A percentile compares a stretch with the other conserved stretches of the same genome.
These are phyloP conservation scores for Myotisia sp. DNA, from an alignment of 2,329 filamentous ascomycete species.

Conservation along the genomic window DNA sequence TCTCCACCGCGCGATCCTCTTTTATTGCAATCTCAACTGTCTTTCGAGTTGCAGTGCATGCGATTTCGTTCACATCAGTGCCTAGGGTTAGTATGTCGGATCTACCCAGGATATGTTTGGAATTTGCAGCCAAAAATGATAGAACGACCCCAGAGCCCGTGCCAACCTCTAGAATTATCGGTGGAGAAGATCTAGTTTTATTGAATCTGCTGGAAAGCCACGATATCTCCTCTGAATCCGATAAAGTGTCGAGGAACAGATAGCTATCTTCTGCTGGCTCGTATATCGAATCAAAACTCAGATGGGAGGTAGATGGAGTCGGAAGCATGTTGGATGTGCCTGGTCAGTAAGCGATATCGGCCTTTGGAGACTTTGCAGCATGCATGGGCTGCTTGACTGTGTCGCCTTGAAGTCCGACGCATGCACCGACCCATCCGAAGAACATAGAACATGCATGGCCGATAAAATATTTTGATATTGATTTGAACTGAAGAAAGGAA, in stretches of 20 bases:
- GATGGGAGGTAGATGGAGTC: slow-evolving; percentile 84
- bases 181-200: slow-evolving; percentile 17
- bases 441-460: too few species aligned
- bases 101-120: slow-evolving; percentile 57
- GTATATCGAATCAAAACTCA: slow-evolving; percentile 77
- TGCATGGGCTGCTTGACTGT: too few species aligned
- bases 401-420: too few species aligned
- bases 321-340: slow-evolving; percentile 75
- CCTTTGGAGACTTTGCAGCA: too few species aligned
- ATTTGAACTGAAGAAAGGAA: too few species aligned
- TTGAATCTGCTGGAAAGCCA: slow-evolving; percentile 56
- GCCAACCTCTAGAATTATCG: slow-evolving; percentile 71
- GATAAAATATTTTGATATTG: too few species aligned
- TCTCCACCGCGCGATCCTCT: slow-evolving; percentile 14
- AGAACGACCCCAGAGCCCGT: slow-evolving; percentile 90
- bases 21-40: slow-evolving; percentile 47
- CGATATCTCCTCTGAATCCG: slow-evolving; percentile 49
- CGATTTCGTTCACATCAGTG: slow-evolving; percentile 72
- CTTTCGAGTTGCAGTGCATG: slow-evolving; percentile 58
- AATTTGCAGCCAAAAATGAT: slow-evolving; percentile 69
- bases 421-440: too few species aligned
- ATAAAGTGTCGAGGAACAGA: slow-evolving; percentile 81
- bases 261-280: slow-evolving; percentile 95
- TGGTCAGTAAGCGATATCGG: too few species aligned
- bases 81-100: slow-evolving; percentile 55